Conservation (phyloP, 768 basidiomycete genomes). For the Boletus sp. region DNA sequence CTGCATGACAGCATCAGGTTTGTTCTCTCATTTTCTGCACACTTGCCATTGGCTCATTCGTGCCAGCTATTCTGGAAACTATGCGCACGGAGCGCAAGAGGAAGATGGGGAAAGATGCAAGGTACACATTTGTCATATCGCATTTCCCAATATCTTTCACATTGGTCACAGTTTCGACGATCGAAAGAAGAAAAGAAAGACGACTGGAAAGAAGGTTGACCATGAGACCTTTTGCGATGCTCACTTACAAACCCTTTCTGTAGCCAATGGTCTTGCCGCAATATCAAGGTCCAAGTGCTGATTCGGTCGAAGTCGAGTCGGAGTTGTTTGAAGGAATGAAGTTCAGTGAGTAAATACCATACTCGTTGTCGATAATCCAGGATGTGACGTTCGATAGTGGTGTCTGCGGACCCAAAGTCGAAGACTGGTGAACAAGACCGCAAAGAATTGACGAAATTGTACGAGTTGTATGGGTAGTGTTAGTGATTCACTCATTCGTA, state of each 20-base stretch:
- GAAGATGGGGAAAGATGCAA: slow-evolving; percentile 63
- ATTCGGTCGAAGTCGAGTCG: slow-evolving; percentile 56
- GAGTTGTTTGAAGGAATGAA: slow-evolving; percentile 71
- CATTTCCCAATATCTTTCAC: neutral
- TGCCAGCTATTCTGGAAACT: slow-evolving; percentile 56
- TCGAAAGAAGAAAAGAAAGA: slow-evolving; percentile 32
- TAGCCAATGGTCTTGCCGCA: slow-evolving; percentile 63
- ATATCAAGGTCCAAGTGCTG: slow-evolving; percentile 63
- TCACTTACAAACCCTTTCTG: neutral
- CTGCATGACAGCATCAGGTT: slow-evolving; percentile 71
- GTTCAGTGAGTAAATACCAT: slow-evolving; percentile 60
- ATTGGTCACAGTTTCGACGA: slow-evolving; percentile 30
- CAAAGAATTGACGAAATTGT: slow-evolving; percentile 67
- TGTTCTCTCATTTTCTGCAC: neutral
- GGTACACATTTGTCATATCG: slow-evolving; percentile 34
- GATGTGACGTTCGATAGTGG: slow-evolving; percentile 44
- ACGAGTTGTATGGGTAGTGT: slow-evolving; percentile 16
- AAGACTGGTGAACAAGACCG: slow-evolving; percentile 67
- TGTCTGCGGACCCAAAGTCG: slow-evolving; percentile 73
- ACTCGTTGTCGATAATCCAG: neutral
- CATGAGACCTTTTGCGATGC: neutral
- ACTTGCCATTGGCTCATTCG: neutral
- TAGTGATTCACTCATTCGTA: slow-evolving; percentile 1
- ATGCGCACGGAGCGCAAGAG: slow-evolving; percentile 67
- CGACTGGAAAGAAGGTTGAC: slow-evolving; percentile 26